Percentiles rank a stretch among this genome's conserved stretches.
Evolutionary conservation across 345 rosid species (phyloP).

Genomic region (Cochlearia excelsa): DNA sequence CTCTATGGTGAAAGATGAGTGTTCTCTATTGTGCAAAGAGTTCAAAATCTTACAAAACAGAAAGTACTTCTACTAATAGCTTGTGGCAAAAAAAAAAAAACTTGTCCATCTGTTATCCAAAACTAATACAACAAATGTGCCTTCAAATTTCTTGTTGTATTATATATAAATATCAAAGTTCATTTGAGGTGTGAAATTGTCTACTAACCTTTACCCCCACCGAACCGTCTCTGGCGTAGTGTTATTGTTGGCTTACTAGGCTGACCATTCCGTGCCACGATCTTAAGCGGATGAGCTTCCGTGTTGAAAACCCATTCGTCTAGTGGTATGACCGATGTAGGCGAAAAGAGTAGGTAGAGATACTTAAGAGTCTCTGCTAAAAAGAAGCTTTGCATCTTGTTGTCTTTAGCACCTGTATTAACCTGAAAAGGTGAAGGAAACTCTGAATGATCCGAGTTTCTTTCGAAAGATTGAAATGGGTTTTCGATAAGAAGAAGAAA

Average conservation of each 20-base stretch:
- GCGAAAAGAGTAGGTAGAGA: conserved; percentile 86
- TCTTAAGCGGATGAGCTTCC: conserved; percentile 87
- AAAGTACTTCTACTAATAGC: no score
- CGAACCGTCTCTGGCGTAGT: conserved; percentile 37
- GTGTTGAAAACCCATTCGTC: conserved; percentile 99
- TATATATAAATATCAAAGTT: no score
- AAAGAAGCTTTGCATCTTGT: conserved; percentile 98
- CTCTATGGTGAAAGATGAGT: no score
- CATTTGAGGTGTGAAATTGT: no score
- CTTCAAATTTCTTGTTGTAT: no score
- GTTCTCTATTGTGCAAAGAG: no score
- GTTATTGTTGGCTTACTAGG: conserved; percentile 24
- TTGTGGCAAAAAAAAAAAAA: no score
- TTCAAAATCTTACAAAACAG: no score
- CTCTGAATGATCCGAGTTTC: background rate
- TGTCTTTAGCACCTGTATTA: conserved; percentile 74
- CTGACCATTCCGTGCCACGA: conserved; percentile 47
- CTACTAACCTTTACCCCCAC: background rate
- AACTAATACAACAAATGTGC: no score
- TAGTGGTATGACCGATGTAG: conserved; percentile 67
- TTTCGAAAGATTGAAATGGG: conserved; percentile 6
- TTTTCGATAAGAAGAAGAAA: background rate
- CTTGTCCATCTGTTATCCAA: no score
- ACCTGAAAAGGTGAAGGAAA: conserved; percentile 47
- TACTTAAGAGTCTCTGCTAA: conserved; percentile 94